These are phyloP conservation scores for Pestalotiopsis sp. DNA, from an alignment of 2,329 filamentous ascomycete genomes.

Conservation along the genomic window DNA sequence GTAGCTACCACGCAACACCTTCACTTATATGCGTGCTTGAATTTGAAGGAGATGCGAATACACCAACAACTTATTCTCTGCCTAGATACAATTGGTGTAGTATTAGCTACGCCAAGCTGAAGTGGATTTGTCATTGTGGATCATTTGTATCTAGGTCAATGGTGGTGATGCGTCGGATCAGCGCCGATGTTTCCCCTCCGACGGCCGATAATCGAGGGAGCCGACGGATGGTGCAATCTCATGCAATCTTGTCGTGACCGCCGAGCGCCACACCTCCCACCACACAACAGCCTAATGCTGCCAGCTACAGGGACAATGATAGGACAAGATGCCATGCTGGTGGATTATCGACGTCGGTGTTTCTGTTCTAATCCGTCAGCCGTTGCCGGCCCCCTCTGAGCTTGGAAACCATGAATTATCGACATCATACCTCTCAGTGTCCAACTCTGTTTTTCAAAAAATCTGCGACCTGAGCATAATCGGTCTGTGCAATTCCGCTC, in stretches of 20 bases:
- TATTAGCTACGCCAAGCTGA: neutral
- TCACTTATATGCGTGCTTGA: no score
- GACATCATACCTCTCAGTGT: neutral
- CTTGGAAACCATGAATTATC: neutral
- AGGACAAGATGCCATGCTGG: conserved; percentile 4
- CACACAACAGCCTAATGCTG: neutral
- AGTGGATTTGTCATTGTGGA: neutral
- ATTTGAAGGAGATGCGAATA: neutral
- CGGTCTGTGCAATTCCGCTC: neutral
- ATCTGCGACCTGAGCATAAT: neutral
- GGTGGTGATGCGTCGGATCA: conserved; percentile 10
- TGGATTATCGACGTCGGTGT: conserved; percentile 9
- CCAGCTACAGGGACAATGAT: neutral
- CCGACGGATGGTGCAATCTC: conserved; percentile 13
- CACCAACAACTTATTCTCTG: neutral
- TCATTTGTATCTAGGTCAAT: neutral
- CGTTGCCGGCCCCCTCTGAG: neutral
- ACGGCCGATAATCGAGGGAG: conserved; percentile 3
- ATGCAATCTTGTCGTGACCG: conserved; percentile 6
- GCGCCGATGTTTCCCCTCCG: conserved; percentile 6
- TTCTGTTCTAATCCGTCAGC: conserved; percentile 10
- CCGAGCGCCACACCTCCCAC: conserved; percentile 3
- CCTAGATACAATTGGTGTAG: neutral
- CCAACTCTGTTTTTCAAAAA: neutral
- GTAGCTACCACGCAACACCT: no score